phyloP scores from a whole-genome alignment of 352 stramenopile genomes.

The Phytophthora fragariae region DNA sequence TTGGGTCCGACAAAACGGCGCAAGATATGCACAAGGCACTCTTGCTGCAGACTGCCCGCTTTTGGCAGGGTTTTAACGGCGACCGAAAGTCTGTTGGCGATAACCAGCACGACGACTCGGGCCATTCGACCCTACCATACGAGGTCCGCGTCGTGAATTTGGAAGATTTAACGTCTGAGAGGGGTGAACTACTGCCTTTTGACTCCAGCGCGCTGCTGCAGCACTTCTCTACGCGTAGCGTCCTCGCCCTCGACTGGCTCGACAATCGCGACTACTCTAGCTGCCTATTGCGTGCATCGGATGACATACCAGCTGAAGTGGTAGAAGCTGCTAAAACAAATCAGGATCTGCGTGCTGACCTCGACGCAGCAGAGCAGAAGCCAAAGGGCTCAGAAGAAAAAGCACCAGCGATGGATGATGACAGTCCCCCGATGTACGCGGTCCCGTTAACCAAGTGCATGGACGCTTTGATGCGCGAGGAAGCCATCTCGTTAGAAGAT shows the following conservation, averaged over 20 bases:
- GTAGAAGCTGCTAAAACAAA: constrained; percentile 39
- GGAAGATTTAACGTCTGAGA: constrained; percentile 54
- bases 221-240: constrained; percentile 76
- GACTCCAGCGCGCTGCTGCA: constrained; percentile 68
- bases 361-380: constrained; percentile 24
- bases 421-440: constrained; percentile 41
- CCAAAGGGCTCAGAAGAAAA: constrained; percentile 4
- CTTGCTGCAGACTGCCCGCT: constrained; percentile 70
- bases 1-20: constrained; percentile 69
- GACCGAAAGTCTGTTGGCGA: neutral
- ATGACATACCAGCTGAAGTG: constrained; percentile 47
- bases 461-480: constrained; percentile 72
- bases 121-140: constrained; percentile 51
- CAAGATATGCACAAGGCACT: constrained; percentile 75
- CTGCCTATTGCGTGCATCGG: constrained; percentile 31
- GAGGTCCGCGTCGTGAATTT: constrained; percentile 64
- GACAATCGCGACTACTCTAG: constrained; percentile 43
- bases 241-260: constrained; percentile 82
- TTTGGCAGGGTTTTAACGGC: constrained; percentile 38
- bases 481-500: constrained; percentile 77
- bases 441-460: constrained; percentile 73
- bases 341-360: constrained; percentile 30
- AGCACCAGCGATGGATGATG: constrained; percentile 10
- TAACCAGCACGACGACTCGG: constrained; percentile 5
- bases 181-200: constrained; percentile 49